These are phyloP conservation scores for Coelastrella sp. DNA, from an alignment of 139 green algal species.

Conservation along the genomic window DNA sequence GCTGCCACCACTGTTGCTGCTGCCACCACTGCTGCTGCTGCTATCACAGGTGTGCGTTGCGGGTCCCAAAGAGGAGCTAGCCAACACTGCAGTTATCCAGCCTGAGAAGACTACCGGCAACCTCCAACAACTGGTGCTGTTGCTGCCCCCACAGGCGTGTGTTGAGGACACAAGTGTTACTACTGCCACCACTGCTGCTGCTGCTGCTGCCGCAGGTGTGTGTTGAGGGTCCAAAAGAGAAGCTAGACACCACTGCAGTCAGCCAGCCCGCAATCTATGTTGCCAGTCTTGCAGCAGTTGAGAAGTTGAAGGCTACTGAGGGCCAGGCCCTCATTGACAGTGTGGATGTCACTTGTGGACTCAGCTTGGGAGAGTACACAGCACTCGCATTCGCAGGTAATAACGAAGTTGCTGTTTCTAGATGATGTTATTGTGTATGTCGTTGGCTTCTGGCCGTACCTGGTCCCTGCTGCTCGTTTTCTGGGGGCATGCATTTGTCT, in stretches of 20 bases:
- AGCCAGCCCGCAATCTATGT: constrained; percentile 93
- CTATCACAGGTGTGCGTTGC: constrained; percentile 65
- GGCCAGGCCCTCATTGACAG: constrained; percentile 63
- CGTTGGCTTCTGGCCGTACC: too few relatives aligned
- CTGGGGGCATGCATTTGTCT: too few relatives aligned
- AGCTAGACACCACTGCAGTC: constrained; percentile 12
- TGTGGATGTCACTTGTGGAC: constrained; percentile 4
- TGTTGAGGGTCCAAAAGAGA: constrained; percentile 93
- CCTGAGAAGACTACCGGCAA: too few relatives aligned
- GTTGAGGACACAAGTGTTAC: too few relatives aligned
- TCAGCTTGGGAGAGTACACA: constrained; percentile 99
- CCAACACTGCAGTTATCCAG: too few relatives aligned
- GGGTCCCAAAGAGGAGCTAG: constrained; percentile 92
- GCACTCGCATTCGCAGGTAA: constrained; percentile 93
- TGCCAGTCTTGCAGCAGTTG: constrained; percentile 92
- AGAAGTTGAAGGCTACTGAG: constrained; percentile 91
- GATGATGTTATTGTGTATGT: not conserved
- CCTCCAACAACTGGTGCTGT: too few relatives aligned
- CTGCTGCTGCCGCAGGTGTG: constrained; percentile 58
- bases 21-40: not conserved
- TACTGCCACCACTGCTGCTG: not conserved
- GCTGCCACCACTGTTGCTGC: not conserved
- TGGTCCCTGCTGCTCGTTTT: too few relatives aligned
- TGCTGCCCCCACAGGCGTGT: too few relatives aligned
- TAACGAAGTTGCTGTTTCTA: not conserved